A percentile compares a stretch with the other conserved stretches of the same genome.
Evolutionary conservation across 2,329 filamentous ascomycete genomes (phyloP).

Genomic region (Ophiocordyceps sinensis): DNA sequence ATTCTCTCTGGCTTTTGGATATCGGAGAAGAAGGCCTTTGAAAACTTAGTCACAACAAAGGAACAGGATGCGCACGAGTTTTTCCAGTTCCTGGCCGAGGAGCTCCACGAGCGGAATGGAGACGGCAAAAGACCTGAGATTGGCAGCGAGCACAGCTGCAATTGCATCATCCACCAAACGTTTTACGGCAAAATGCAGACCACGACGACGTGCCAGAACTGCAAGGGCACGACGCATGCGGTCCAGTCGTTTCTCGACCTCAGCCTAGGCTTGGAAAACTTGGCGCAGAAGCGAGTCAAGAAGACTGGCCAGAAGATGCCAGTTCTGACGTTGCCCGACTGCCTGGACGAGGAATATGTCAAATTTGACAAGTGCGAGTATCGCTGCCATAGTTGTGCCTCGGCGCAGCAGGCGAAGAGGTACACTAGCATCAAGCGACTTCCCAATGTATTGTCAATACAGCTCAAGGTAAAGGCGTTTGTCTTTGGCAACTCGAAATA

Average conservation of each 20-base stretch:
- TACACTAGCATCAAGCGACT: slow-evolving; percentile 72
- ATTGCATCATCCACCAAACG: slow-evolving; percentile 85
- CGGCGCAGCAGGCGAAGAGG: slow-evolving; percentile 65
- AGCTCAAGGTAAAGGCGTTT: slow-evolving; percentile 57
- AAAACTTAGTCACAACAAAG: slow-evolving; percentile 74
- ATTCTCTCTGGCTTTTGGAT: slow-evolving; percentile 87
- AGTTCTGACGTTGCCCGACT: slow-evolving; percentile 46
- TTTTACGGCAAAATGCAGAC: slow-evolving; percentile 88
- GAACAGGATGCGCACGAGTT: slow-evolving; percentile 97
- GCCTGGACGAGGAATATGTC: slow-evolving; percentile 75
- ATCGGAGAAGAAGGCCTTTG: slow-evolving; percentile 56
- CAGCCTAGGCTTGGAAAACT: slow-evolving; percentile 68
- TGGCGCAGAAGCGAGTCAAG: slow-evolving; percentile 50
- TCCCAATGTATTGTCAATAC: slow-evolving; percentile 80
- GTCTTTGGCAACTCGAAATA: no score
- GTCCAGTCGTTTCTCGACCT: slow-evolving; percentile 86
- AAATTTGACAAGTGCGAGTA: slow-evolving; percentile 81
- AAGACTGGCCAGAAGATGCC: slow-evolving; percentile 33
- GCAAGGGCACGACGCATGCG: slow-evolving; percentile 66
- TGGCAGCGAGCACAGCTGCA: slow-evolving; percentile 52
- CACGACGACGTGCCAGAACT: slow-evolving; percentile 82
- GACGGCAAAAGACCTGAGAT: slow-evolving; percentile 49
- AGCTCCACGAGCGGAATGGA: slow-evolving; percentile 71
- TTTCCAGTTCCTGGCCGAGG: slow-evolving; percentile 88
- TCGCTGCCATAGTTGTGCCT: slow-evolving; percentile 67